Conservation (phyloP, 2,329 filamentous ascomycete species). For the Alternaria triticina region DNA sequence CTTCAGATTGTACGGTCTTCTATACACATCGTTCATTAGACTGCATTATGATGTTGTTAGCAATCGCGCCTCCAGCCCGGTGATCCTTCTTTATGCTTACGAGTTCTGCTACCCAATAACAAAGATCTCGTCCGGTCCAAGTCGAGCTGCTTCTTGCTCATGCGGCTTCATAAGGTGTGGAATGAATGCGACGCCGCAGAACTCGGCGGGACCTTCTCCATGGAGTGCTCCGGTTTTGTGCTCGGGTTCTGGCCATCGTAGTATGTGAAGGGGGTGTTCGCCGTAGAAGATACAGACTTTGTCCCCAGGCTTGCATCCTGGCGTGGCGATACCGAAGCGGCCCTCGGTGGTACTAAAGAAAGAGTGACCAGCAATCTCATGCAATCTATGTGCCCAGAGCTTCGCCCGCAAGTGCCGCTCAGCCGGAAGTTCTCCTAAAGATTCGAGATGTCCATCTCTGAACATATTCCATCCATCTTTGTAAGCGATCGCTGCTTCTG, state of each 20-base stretch:
- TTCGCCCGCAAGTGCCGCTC: background rate
- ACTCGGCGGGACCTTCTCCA: background rate
- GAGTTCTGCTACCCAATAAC: background rate
- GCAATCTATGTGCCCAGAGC: fast-evolving
- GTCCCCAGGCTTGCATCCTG: background rate
- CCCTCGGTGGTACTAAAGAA: background rate
- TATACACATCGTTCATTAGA: too few relatives aligned
- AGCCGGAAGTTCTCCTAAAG: fast-evolving
- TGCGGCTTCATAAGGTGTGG: constrained; percentile 8
- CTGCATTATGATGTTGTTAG: too few relatives aligned
- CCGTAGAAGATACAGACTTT: background rate
- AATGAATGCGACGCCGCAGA: background rate
- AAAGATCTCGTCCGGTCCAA: background rate
- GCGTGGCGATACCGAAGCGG: background rate
- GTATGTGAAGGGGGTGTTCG: background rate
- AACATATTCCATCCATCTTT: background rate
- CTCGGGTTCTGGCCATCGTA: background rate
- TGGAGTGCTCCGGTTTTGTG: background rate
- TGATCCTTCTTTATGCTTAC: too few relatives aligned
- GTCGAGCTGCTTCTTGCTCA: constrained; percentile 6
- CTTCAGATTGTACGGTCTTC: too few relatives aligned
- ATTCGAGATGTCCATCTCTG: background rate
- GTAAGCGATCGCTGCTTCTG: background rate
- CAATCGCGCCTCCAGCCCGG: too few relatives aligned
- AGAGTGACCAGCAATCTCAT: background rate